phyloP scores from a whole-genome alignment of 1,284 basidiomycete species.

The Boletus sp. region DNA sequence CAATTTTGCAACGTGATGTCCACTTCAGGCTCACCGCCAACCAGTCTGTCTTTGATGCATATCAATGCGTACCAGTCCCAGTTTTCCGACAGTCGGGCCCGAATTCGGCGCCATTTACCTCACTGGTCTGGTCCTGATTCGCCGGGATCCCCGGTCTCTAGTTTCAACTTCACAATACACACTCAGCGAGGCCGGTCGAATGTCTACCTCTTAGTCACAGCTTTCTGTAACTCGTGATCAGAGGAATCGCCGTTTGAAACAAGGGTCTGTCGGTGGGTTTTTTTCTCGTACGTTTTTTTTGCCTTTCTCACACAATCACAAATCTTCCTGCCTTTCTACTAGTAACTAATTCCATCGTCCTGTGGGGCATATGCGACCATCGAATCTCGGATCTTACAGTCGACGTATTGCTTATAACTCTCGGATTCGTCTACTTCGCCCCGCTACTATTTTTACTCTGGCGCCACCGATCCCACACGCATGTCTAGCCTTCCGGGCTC shows the following conservation, averaged over 20 bases:
- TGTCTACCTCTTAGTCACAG: background rate
- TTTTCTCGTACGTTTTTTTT: background rate
- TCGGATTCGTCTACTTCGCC: background rate
- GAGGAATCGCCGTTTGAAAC: background rate
- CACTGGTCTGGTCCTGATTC: background rate
- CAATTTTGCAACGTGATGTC: background rate
- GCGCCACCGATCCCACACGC: slow-evolving; percentile 16
- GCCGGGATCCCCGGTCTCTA: background rate
- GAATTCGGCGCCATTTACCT: background rate
- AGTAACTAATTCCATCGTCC: background rate
- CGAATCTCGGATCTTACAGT: slow-evolving; percentile 11
- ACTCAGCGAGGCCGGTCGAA: background rate
- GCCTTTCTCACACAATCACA: background rate
- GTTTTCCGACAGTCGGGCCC: background rate
- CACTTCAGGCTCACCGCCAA: slow-evolving; percentile 15
- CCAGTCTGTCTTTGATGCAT: slow-evolving; percentile 2
- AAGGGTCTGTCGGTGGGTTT: background rate
- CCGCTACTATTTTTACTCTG: slow-evolving; percentile 1
- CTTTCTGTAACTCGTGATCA: slow-evolving; percentile 1
- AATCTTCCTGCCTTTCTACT: background rate
- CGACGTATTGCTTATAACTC: slow-evolving; percentile 14
- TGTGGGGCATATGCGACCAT: background rate
- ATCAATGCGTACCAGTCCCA: slow-evolving; percentile 12
- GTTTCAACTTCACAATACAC: background rate
- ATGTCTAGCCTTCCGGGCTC: slow-evolving; percentile 6